phyloP scores from a whole-genome alignment of 139 green algal species.

The Closterium sp. region DNA sequence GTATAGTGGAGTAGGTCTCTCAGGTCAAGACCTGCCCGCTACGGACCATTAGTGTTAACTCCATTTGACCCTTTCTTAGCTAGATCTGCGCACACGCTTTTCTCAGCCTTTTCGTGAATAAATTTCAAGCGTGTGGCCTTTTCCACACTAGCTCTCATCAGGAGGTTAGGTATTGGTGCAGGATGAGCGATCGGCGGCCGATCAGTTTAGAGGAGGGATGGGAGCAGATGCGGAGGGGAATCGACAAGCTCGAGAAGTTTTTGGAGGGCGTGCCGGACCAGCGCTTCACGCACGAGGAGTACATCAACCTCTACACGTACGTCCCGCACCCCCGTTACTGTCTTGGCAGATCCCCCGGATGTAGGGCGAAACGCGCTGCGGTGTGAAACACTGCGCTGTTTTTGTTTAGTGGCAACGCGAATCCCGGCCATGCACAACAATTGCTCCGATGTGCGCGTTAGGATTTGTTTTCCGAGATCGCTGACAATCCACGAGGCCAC shows the following conservation, averaged over 20 bases:
- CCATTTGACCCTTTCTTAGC: not conserved
- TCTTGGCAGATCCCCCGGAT: not conserved
- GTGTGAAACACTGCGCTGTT: not conserved
- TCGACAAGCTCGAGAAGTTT: constrained; percentile 90
- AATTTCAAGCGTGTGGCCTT: not conserved
- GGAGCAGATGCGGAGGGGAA: constrained; percentile 86
- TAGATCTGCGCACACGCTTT: not conserved
- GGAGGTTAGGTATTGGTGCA: constrained; percentile 1
- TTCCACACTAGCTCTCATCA: not conserved
- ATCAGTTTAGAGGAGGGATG: constrained; percentile 91
- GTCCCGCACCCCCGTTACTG: not conserved
- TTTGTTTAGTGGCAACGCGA: not conserved
- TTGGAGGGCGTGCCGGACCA: constrained; percentile 77
- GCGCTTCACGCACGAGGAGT: constrained; percentile 91
- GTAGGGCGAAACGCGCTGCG: not conserved
- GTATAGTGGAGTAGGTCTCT: not conserved
- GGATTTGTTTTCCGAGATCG: not conserved
- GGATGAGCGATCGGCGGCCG: constrained; percentile 43
- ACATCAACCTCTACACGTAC: constrained; percentile 97
- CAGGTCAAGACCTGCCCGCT: not conserved
- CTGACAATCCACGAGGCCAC: not conserved
- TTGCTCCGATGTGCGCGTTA: not conserved
- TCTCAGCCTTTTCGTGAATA: not conserved
- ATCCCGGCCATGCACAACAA: not conserved
- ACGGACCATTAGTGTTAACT: not conserved